Evolutionary conservation across 208 protist species (phyloP).

Genomic region (Wallacemonas sp.): DNA sequence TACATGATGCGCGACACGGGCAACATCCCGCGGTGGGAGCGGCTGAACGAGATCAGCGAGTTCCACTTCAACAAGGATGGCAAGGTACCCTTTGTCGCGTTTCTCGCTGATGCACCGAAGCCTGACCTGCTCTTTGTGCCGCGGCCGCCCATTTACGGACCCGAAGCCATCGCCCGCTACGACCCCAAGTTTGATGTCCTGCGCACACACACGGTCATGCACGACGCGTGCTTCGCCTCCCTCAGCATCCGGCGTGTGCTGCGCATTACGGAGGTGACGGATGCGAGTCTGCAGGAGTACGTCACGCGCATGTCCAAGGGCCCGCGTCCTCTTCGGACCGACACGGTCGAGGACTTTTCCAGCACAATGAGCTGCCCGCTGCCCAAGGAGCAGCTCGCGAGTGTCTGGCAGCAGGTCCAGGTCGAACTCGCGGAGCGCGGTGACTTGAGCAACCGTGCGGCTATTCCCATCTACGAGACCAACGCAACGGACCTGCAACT

Average conservation of each 20-base stretch:
- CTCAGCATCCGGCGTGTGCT: slow-evolving; percentile 41
- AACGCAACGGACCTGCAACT: slow-evolving; percentile 40
- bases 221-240: slow-evolving; percentile 47
- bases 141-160: slow-evolving; percentile 27
- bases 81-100: slow-evolving; percentile 37
- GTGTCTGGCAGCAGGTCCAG: slow-evolving; percentile 56
- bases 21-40: slow-evolving; percentile 53
- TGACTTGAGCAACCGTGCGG: slow-evolving; percentile 37
- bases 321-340: neutral
- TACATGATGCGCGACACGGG: slow-evolving; percentile 48
- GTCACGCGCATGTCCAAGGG: slow-evolving; percentile 10
- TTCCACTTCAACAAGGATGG: slow-evolving; percentile 37
- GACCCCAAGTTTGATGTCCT: slow-evolving; percentile 30
- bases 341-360: slow-evolving; percentile 18
- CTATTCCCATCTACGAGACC: slow-evolving; percentile 61
- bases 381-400: slow-evolving; percentile 55
- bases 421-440: slow-evolving; percentile 25
- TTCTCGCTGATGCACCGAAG: slow-evolving; percentile 37
- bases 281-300: slow-evolving; percentile 33
- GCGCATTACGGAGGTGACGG: slow-evolving; percentile 26
- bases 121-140: slow-evolving; percentile 55
- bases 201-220: slow-evolving; percentile 39
- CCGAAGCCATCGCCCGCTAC: slow-evolving; percentile 25
- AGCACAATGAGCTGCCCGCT: slow-evolving; percentile 42
- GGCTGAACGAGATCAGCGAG: slow-evolving; percentile 30